These are phyloP conservation scores for Coemansia sp. DNA, from an alignment of 192 early-diverging fungal species.

Conservation along the genomic window DNA sequence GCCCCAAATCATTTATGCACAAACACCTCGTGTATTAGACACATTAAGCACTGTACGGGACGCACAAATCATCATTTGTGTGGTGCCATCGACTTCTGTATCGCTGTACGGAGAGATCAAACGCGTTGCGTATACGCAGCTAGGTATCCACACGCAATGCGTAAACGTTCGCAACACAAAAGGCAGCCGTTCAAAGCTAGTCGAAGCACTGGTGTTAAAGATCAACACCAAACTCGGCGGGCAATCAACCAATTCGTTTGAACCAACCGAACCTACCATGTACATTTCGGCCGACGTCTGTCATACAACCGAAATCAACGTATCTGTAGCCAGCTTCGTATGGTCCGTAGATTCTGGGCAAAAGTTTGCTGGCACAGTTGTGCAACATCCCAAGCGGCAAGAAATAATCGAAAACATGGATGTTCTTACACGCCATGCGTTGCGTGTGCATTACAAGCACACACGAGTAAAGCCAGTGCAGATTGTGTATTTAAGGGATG, in stretches of 20 bases:
- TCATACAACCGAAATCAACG: constrained; percentile 47
- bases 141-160: constrained; percentile 59
- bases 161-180: constrained; percentile 21
- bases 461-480: constrained; percentile 50
- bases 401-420: constrained; percentile 43
- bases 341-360: constrained; percentile 27
- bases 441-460: constrained; percentile 40
- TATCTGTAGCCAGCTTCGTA: constrained; percentile 55
- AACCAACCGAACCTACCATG: constrained; percentile 34
- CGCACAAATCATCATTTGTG: constrained; percentile 30
- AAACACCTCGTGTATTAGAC: not conserved
- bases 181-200: constrained; percentile 18
- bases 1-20: no score
- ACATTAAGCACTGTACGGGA: not conserved
- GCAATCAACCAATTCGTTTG: constrained; percentile 32
- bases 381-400: constrained; percentile 40
- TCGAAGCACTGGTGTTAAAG: constrained; percentile 51
- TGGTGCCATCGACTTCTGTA: constrained; percentile 15
- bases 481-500: constrained; percentile 64
- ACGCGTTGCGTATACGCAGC: constrained; percentile 45
- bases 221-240: constrained; percentile 70
- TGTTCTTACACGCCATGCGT: constrained; percentile 31
- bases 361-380: constrained; percentile 27
- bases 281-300: constrained; percentile 61
- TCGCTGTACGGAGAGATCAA: constrained; percentile 57